Conservation (phyloP, 257 asterid genomes). For the Scutellaria minor region DNA sequence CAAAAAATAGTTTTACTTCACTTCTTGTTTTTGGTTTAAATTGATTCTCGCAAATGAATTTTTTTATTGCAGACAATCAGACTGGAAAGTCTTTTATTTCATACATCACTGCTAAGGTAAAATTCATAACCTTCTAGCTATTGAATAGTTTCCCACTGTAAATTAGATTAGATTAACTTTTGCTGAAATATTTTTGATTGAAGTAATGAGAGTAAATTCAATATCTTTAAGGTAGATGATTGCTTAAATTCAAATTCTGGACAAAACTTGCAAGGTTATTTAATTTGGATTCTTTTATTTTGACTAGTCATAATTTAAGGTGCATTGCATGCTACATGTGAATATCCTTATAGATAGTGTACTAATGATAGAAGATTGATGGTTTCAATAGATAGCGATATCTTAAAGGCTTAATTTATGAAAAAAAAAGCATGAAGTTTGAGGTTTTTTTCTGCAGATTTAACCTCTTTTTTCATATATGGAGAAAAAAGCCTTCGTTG, state of each 20-base stretch:
- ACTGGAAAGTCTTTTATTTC: slow-evolving; percentile 89
- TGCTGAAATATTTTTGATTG: slow-evolving; percentile 11
- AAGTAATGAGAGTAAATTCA: slow-evolving; percentile 20
- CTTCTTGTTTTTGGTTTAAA: not conserved
- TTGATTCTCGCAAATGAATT: slow-evolving; percentile 31
- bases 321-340: too few relatives aligned
- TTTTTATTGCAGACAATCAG: slow-evolving; percentile 72
- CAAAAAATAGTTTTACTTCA: slow-evolving; percentile 11
- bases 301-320: not conserved
- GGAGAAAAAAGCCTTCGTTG: too few relatives aligned
- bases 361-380: too few relatives aligned
- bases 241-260: not conserved
- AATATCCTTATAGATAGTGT: too few relatives aligned
- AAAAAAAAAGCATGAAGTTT: too few relatives aligned
- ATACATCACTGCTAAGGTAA: slow-evolving; percentile 91
- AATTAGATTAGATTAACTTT: slow-evolving; percentile 24
- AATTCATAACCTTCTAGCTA: slow-evolving; percentile 36
- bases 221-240: slow-evolving; percentile 22
- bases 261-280: not conserved
- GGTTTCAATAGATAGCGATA: too few relatives aligned
- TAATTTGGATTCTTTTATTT: not conserved
- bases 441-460: too few relatives aligned
- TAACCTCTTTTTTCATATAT: too few relatives aligned
- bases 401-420: too few relatives aligned
- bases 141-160: slow-evolving; percentile 16